A percentile compares a stretch with the other conserved stretches of the same genome.
These are phyloP conservation scores for Fusarium chuoi DNA, from an alignment of 2,329 filamentous ascomycete genomes.

Conservation along the genomic window DNA sequence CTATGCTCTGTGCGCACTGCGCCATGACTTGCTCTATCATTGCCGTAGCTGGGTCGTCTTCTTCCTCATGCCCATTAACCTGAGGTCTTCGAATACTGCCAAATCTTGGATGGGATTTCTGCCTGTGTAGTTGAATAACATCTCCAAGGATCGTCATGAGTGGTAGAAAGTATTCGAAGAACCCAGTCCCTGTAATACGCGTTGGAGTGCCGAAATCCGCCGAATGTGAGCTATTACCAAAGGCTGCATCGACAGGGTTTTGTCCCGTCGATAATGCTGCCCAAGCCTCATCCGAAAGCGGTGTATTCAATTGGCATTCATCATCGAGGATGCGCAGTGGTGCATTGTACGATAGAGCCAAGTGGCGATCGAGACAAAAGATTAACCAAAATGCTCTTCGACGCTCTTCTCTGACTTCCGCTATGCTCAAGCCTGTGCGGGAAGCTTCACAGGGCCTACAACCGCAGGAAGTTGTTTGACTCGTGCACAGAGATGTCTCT, in stretches of 20 bases:
- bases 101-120: neutral
- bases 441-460: neutral
- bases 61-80: neutral
- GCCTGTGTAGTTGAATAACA: neutral
- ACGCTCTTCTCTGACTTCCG: neutral
- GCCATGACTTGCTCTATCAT: constrained; percentile 1
- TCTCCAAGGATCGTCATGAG: neutral
- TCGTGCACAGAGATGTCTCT: neutral
- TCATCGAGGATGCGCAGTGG: neutral
- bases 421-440: neutral
- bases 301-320: neutral
- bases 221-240: neutral
- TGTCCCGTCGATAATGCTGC: neutral
- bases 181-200: neutral
- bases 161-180: neutral
- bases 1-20: neutral
- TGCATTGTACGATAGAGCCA: neutral
- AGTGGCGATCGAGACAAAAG: neutral
- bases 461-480: neutral
- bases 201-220: neutral
- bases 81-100: neutral
- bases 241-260: accelerated
- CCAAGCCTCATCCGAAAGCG: neutral
- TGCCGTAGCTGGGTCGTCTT: neutral
- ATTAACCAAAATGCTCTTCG: neutral